A percentile compares a stretch with the other conserved stretches of the same genome.
phyloP scores from a whole-genome alignment of 2,329 filamentous ascomycete genomes.

The Trichoderma koningiopsis region DNA sequence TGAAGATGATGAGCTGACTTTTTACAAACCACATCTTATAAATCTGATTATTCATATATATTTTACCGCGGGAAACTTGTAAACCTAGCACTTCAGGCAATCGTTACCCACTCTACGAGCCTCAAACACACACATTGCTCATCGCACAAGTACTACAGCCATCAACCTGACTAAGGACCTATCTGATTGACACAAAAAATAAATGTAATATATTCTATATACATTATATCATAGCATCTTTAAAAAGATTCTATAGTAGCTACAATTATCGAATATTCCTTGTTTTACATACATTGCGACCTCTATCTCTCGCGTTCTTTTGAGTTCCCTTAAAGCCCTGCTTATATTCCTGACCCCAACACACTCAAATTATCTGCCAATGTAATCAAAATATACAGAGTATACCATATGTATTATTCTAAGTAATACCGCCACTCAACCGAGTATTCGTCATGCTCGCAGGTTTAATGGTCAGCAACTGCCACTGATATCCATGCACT shows the following conservation, averaged over 20 bases:
- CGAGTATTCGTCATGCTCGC: background rate
- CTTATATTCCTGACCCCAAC: background rate
- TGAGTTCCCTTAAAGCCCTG: background rate
- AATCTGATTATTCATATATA: background rate
- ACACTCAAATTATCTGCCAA: background rate
- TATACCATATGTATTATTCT: too few species aligned
- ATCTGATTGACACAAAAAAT: background rate
- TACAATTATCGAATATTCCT: background rate
- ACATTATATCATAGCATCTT: background rate
- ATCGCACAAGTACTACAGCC: background rate
- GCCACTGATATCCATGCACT: background rate
- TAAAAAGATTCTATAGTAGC: fast-evolving
- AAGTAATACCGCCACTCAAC: background rate
- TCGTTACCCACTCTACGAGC: background rate
- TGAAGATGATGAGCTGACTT: background rate
- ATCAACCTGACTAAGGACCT: background rate
- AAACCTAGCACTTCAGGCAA: background rate
- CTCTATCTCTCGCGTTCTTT: background rate
- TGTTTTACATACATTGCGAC: background rate
- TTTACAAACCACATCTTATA: background rate
- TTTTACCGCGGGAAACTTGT: background rate
- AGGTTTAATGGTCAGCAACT: background rate
- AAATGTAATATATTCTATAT: background rate
- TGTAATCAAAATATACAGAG: background rate
- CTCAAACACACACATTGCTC: background rate